These are phyloP conservation scores for Passalora sequoiae DNA, from an alignment of 2,329 filamentous ascomycete genomes.

Conservation along the genomic window DNA sequence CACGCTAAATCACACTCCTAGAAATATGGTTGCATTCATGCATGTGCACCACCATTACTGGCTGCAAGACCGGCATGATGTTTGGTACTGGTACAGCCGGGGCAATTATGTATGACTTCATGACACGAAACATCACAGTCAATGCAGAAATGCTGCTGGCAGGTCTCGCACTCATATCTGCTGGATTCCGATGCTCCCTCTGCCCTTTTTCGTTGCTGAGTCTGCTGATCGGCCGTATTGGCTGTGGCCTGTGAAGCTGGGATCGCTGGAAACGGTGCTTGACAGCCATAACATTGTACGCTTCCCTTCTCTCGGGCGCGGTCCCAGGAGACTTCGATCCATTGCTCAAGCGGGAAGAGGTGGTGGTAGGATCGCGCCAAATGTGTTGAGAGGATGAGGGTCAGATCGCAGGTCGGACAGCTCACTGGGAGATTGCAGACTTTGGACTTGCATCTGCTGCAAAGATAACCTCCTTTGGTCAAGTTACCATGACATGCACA, in stretches of 20 bases:
- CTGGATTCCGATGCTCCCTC: conserved; percentile 71
- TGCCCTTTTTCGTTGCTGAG: conserved; percentile 20
- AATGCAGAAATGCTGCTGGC: conserved; percentile 88
- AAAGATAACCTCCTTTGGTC: conserved; percentile 78
- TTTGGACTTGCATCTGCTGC: conserved; percentile 80
- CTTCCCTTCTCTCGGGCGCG: conserved; percentile 50
- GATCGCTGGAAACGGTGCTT: conserved; percentile 61
- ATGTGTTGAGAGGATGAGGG: conserved; percentile 89
- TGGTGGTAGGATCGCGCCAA: conserved; percentile 90
- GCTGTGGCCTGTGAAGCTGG: conserved; percentile 27
- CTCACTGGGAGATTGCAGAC: conserved; percentile 87
- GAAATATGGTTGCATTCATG: no score
- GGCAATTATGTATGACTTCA: conserved; percentile 91
- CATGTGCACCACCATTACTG: no score
- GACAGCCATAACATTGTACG: conserved; percentile 70
- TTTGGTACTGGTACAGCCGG: conserved; percentile 63
- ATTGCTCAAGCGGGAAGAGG: conserved; percentile 83
- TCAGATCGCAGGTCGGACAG: conserved; percentile 85
- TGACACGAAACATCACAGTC: conserved; percentile 96
- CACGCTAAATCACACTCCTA: no score
- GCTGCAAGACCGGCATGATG: conserved; percentile 27
- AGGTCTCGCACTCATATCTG: conserved; percentile 84
- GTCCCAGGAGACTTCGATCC: conserved; percentile 82
- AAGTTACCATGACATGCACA: conserved; percentile 89
- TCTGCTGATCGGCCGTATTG: conserved; percentile 20